phyloP scores from a whole-genome alignment of 2,329 filamentous ascomycete species.

The Claviceps maximensis region DNA sequence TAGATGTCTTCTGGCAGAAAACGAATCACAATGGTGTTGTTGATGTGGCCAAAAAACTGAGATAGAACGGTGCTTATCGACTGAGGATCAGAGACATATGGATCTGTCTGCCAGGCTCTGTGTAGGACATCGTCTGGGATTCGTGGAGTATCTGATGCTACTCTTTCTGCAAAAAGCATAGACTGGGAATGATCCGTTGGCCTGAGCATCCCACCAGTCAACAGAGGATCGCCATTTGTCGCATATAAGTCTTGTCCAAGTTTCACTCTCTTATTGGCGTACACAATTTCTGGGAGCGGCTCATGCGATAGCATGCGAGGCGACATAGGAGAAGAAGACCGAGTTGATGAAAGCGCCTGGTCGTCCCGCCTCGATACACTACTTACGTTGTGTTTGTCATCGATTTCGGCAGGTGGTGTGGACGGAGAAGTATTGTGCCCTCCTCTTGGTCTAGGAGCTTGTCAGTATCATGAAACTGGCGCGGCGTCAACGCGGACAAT shows the following conservation, averaged over 20 bases:
- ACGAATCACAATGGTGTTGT: constrained; percentile 27
- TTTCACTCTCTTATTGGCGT: constrained; percentile 39
- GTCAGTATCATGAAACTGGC: constrained; percentile 2
- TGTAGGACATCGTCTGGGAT: constrained; percentile 36
- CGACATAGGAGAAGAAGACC: constrained; percentile 35
- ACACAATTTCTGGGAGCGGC: constrained; percentile 20
- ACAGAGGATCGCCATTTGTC: constrained; percentile 19
- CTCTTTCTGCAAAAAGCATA: constrained; percentile 23
- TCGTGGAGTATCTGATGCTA: constrained; percentile 27
- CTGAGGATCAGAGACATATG: constrained; percentile 31
- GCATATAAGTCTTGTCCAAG: constrained; percentile 34
- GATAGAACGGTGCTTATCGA: constrained; percentile 25
- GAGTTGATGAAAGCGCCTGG: constrained; percentile 25
- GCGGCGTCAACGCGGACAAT: not conserved
- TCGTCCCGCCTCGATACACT: constrained; percentile 15
- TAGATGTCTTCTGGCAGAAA: constrained; percentile 29
- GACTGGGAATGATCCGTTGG: constrained; percentile 25
- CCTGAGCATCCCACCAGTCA: constrained; percentile 15
- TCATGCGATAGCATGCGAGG: constrained; percentile 26
- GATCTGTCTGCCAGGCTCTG: constrained; percentile 37
- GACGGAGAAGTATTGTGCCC: constrained; percentile 44
- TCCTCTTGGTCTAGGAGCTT: constrained; percentile 35
- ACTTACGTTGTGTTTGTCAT: constrained; percentile 24
- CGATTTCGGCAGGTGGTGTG: constrained; percentile 36
- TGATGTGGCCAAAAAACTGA: constrained; percentile 29